Evolutionary conservation across 768 basidiomycete species (phyloP), one percentile per base, ranked within the genome.

Genomic region (Xerocomellus amylosporus): DNA sequence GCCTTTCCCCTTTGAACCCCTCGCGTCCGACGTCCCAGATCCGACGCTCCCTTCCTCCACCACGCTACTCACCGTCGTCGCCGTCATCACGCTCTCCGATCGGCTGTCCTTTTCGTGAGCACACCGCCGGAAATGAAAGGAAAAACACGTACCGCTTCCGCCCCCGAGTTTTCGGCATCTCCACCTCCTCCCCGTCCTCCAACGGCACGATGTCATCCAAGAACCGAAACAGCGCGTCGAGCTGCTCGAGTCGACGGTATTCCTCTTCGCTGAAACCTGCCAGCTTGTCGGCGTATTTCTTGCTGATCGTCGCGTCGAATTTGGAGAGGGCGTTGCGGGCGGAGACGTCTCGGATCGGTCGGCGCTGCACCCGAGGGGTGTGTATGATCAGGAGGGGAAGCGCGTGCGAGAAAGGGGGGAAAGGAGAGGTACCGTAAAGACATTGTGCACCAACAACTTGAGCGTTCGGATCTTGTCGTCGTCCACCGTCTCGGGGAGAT

Each of bases 261-360:
- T 90, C 87, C 37, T 81, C 86, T 63, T 90, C 87, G 55, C 78
- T 83, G 67, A 91, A 87, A 54, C 79, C 79, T 55, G 85, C 83
- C 13, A 93, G 73, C 60, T 87, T 84, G 50, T 81, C 77, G 36
- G 83, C 81, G 58, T 85, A 93, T 62, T 83, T 85, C 76, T 91
- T 93, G 46, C 73, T 69, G 40, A 97, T 74, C 5, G 74, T 55
- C 0, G 77, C 67, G 31, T 90, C 84, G 64, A 96, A 94, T 57
- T 84, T 85, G 22, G 70, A 73, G 46, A 96, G 75, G 0, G 91
- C 85, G 55, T 87, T 93, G 40, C 80, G 83, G 14, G 86, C 70
- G 54, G 79, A 62, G 44, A 77, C 72, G 75, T 95, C 77, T 51
- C 79, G 67, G 65, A 81, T 55, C 0, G 85, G 85, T 19, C 83